Evolutionary conservation across 2,329 filamentous ascomycete species (phyloP).

Genomic region (Madurella mycetomatis): DNA sequence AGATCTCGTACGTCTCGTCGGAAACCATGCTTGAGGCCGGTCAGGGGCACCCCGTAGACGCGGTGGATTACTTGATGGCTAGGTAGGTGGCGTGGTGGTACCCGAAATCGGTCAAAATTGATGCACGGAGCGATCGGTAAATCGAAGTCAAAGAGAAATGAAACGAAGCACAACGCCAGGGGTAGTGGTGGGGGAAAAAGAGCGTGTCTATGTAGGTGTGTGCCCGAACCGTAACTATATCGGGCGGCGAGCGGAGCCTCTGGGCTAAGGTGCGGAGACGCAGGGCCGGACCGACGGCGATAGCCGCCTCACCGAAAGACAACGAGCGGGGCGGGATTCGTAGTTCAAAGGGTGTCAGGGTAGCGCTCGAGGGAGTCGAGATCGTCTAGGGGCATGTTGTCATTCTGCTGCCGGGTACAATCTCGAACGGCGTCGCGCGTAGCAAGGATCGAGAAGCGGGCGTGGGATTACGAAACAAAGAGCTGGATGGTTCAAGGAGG

Average conservation of each 20-base stretch:
- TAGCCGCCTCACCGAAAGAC: conserved; percentile 5
- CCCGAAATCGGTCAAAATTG: conserved; percentile 1
- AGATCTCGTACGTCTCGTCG: conserved; percentile 88
- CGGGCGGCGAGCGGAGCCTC: conserved; percentile 11
- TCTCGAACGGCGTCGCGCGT: background rate
- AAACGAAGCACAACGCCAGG: background rate
- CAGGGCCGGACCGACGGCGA: background rate
- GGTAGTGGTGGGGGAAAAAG: background rate
- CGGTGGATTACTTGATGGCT: conserved; percentile 3
- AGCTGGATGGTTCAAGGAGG: background rate
- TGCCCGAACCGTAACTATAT: conserved; percentile 4
- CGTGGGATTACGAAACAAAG: background rate
- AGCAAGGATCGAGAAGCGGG: background rate
- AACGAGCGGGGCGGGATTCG: conserved; percentile 4
- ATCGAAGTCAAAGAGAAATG: background rate
- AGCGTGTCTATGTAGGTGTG: background rate
- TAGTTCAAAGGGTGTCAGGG: conserved; percentile 10
- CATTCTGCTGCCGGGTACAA: conserved; percentile 15
- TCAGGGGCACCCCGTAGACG: background rate
- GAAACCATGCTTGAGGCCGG: conserved; percentile 67
- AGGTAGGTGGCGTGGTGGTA: background rate
- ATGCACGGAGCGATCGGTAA: background rate
- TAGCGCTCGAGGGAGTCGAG: conserved; percentile 12
- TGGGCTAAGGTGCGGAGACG: conserved; percentile 4
- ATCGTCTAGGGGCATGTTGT: conserved; percentile 28